Evolutionary conservation across 179 eudicot genomes (phyloP).

Genomic region (Camellia oleifera): DNA sequence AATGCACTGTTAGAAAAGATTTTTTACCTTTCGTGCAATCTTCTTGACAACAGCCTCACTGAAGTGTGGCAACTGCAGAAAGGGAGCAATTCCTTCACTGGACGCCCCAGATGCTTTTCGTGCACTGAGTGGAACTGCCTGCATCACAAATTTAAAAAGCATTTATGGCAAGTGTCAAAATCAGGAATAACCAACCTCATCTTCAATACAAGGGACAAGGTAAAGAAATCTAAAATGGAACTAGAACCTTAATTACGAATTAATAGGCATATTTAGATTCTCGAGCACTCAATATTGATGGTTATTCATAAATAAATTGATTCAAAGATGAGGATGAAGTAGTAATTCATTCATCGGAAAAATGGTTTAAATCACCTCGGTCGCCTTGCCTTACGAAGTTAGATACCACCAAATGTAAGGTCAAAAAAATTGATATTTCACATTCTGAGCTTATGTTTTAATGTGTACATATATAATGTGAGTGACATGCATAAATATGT

Average conservation of each 20-base stretch:
- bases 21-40: conserved; percentile 68
- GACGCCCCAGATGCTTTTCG: conserved; percentile 69
- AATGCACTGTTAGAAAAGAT: background rate
- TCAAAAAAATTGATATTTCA: too few species aligned
- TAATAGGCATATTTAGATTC: background rate
- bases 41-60: conserved; percentile 68
- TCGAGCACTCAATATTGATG: background rate
- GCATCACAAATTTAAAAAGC: conserved; percentile 16
- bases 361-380: too few species aligned
- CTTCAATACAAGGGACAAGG: background rate
- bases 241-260: background rate
- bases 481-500: background rate
- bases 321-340: background rate
- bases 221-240: background rate
- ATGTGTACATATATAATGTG: background rate
- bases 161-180: background rate
- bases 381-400: too few species aligned
- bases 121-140: conserved; percentile 94
- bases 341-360: background rate
- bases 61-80: conserved; percentile 88
- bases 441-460: background rate
- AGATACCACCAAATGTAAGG: too few species aligned
- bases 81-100: conserved; percentile 77
- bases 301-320: background rate
- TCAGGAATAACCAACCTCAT: background rate